These are phyloP conservation scores for Babesia ovis DNA, from an alignment of 169 alveolate genomes.

Conservation along the genomic window DNA sequence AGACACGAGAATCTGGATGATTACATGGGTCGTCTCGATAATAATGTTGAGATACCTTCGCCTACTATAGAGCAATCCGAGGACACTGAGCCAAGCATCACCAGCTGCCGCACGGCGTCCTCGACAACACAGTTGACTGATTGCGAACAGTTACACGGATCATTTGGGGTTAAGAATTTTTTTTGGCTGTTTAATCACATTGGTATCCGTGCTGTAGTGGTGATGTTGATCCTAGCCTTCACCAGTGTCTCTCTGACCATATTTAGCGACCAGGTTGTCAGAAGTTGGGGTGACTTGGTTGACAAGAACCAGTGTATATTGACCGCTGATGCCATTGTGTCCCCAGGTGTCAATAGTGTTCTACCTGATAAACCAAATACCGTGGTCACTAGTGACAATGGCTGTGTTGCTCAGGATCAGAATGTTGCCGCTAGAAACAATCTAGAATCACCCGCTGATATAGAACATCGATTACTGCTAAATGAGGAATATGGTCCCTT, in stretches of 20 bases:
- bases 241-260: conserved; percentile 37
- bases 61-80: background rate
- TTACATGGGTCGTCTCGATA: conserved; percentile 6
- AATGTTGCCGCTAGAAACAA: too few relatives aligned
- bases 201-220: conserved; percentile 27
- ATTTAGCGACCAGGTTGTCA: conserved; percentile 47
- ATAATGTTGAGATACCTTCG: background rate
- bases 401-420: background rate
- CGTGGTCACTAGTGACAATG: background rate
- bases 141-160: conserved; percentile 11
- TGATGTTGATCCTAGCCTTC: conserved; percentile 26
- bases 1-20: background rate
- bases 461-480: background rate
- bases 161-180: conserved; percentile 25
- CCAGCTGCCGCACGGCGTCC: background rate
- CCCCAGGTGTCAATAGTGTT: too few relatives aligned
- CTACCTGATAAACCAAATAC: background rate
- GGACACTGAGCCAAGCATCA: background rate
- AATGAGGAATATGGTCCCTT: conserved; percentile 5
- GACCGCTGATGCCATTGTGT: background rate
- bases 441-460: too few relatives aligned
- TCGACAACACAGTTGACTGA: conserved; percentile 11
- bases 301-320: background rate
- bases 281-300: conserved; percentile 46
- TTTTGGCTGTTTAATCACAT: conserved; percentile 60